These are phyloP conservation scores for Vitis hybrid DNA, from an alignment of 177 flowering plant genomes.

Conservation along the genomic window DNA sequence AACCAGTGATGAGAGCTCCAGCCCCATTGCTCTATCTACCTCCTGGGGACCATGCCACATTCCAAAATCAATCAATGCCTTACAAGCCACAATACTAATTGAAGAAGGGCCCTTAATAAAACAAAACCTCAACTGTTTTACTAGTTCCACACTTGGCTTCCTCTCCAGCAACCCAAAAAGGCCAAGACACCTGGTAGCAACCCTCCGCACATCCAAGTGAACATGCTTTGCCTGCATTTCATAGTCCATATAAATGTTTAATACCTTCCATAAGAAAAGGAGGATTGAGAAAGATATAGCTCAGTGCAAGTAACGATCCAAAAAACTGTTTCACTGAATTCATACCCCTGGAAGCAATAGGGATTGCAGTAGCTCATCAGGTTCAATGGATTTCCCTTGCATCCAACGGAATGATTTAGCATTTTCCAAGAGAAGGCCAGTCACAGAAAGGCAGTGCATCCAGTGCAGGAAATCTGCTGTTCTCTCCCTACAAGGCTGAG, in stretches of 20 bases:
- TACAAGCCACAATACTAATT: slow-evolving; percentile 64
- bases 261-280: background rate
- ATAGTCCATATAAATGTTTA: background rate
- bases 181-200: slow-evolving; percentile 82
- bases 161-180: slow-evolving; percentile 88
- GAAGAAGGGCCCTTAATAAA: slow-evolving; percentile 56
- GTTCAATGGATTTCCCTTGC: slow-evolving; percentile 58
- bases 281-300: too few species aligned
- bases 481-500: slow-evolving; percentile 91
- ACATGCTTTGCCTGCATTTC: slow-evolving; percentile 83
- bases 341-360: slow-evolving; percentile 94
- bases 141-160: slow-evolving; percentile 62
- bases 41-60: slow-evolving; percentile 91
- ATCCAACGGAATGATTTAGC: slow-evolving; percentile 48
- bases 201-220: slow-evolving; percentile 87
- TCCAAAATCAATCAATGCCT: slow-evolving; percentile 76
- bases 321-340: background rate
- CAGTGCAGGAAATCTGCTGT: slow-evolving; percentile 87
- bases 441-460: slow-evolving; percentile 92
- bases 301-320: too few species aligned
- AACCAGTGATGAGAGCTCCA: slow-evolving; percentile 31
- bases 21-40: slow-evolving; percentile 60
- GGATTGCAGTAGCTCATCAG: slow-evolving; percentile 68
- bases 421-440: slow-evolving; percentile 74
- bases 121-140: slow-evolving; percentile 72